Conservation (phyloP, 257 asterid genomes). For the Ajuga chamaepitys region DNA sequence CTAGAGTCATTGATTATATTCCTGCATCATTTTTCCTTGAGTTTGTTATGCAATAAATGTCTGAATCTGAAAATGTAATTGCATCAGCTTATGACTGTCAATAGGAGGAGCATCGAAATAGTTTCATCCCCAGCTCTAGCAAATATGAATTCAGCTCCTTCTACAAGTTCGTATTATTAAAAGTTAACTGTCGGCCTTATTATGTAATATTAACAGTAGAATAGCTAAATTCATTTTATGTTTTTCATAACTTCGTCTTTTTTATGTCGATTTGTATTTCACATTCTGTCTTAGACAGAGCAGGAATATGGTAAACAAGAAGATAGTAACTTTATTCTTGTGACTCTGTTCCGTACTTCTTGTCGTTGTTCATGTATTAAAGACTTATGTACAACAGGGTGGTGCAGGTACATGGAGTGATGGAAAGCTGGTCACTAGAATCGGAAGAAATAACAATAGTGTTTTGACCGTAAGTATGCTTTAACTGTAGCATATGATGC, state of each 20-base stretch:
- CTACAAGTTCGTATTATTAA: not conserved
- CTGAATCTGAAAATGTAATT: constrained; percentile 7
- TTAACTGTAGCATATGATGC: not conserved
- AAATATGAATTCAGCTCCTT: not conserved
- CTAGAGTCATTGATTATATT: constrained; percentile 18
- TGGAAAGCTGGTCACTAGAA: constrained; percentile 94
- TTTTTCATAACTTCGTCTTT: not conserved
- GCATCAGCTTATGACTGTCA: constrained; percentile 3
- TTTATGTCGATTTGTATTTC: not conserved
- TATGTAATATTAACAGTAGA: not conserved
- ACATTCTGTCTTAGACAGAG: not conserved
- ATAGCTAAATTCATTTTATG: not conserved
- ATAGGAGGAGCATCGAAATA: not conserved
- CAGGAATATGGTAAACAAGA: not conserved
- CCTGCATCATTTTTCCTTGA: constrained; percentile 9
- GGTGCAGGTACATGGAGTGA: constrained; percentile 99
- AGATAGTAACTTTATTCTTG: not conserved
- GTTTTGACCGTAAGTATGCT: constrained; percentile 60
- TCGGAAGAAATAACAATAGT: constrained; percentile 74
- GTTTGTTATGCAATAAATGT: not conserved
- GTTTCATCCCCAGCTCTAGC: too few relatives aligned
- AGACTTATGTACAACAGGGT: constrained; percentile 96
- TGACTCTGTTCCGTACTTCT: constrained; percentile 10
- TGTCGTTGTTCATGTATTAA: constrained; percentile 31
- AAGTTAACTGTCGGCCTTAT: too few relatives aligned